Conservation (phyloP, 805 yeast genomes). For the Candida anglica region DNA sequence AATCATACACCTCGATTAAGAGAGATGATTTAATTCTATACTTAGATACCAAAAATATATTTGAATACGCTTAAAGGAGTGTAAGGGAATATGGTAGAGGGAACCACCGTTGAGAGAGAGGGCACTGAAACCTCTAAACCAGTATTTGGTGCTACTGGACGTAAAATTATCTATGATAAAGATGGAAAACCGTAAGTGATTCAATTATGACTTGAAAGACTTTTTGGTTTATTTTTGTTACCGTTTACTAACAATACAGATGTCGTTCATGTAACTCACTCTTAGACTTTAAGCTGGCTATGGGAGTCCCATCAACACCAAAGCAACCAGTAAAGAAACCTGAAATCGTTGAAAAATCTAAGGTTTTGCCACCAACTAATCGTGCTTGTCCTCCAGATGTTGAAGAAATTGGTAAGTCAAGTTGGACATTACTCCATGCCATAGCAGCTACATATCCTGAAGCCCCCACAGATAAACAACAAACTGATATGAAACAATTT, state of each 20-base stretch:
- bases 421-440: slow-evolving; percentile 91
- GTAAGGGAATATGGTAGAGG: no score
- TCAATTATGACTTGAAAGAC: no score
- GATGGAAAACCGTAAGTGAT: slow-evolving; percentile 87
- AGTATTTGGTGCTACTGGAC: slow-evolving; percentile 54
- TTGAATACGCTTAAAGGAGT: no score
- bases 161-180: slow-evolving; percentile 71
- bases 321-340: slow-evolving; percentile 5
- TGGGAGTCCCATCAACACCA: slow-evolving; percentile 13
- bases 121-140: slow-evolving; percentile 30
- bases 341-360: slow-evolving; percentile 7
- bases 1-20: no score
- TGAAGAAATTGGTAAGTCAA: slow-evolving; percentile 69
- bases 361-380: slow-evolving; percentile 22
- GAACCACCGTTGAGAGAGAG: no score
- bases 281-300: slow-evolving; percentile 70
- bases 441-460: slow-evolving; percentile 88
- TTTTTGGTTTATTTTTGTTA: not conserved
- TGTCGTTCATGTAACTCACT: slow-evolving; percentile 89
- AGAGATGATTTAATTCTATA: no score
- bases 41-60: no score
- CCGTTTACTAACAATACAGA: slow-evolving; percentile 22
- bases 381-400: slow-evolving; percentile 85
- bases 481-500: slow-evolving; percentile 68
- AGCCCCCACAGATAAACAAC: slow-evolving; percentile 55